Evolutionary conservation across 1,284 basidiomycete genomes (phyloP).

Genomic region (Ganoderma meredithae): DNA sequence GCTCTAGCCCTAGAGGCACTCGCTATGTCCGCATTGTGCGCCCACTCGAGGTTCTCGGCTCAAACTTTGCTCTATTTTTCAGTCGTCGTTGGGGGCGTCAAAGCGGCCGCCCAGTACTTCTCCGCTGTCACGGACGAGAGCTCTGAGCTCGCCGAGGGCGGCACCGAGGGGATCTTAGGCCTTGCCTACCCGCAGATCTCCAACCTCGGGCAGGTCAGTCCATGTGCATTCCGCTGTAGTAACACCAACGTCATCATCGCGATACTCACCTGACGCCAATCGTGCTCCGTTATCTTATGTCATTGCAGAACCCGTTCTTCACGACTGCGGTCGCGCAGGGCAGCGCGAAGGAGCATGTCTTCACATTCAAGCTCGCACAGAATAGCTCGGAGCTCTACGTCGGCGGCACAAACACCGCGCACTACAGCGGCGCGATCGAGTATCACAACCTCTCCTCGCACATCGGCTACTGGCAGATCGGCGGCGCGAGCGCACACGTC

Average conservation of each 20-base stretch:
- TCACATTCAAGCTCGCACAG: conserved; percentile 55
- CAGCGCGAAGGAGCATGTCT: conserved; percentile 46
- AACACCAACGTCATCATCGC: conserved; percentile 46
- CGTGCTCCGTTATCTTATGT: no score
- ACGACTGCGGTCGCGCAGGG: conserved; percentile 49
- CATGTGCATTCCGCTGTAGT: conserved; percentile 17
- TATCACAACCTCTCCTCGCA: conserved; percentile 23
- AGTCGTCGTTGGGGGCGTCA: conserved; percentile 39
- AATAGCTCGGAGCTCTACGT: conserved; percentile 57
- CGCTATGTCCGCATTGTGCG: neutral
- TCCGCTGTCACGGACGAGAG: conserved; percentile 36
- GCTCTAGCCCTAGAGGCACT: neutral
- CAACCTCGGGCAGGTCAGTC: conserved; percentile 29
- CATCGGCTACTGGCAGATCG: conserved; percentile 49
- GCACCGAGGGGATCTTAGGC: conserved; percentile 39
- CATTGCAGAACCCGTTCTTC: conserved; percentile 45
- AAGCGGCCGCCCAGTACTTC: conserved; percentile 34
- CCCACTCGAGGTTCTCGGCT: neutral
- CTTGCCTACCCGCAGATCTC: conserved; percentile 39
- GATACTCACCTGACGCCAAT: conserved; percentile 38
- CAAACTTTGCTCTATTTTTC: neutral
- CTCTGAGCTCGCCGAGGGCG: conserved; percentile 26
- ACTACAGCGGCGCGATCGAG: conserved; percentile 24
- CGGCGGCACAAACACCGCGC: conserved; percentile 43
- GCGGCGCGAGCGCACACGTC: conserved; percentile 43